Evolutionary conservation across 2,329 filamentous ascomycete species (phyloP), one percentile per base, ranked within the genome.

Genomic region (Cladosporium colombiae): DNA sequence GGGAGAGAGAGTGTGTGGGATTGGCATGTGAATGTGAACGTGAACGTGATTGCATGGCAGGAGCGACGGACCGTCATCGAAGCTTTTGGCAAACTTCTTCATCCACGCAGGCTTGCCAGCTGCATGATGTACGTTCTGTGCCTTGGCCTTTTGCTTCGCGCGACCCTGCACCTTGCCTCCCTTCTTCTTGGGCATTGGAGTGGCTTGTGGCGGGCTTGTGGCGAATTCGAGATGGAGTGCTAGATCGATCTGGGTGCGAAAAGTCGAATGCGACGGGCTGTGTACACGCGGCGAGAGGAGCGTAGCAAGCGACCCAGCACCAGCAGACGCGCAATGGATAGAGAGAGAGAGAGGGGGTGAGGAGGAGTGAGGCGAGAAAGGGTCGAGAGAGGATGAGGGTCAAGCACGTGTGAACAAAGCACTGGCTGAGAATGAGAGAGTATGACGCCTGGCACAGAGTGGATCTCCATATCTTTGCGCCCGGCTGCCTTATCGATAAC

Each of bases 141-240:
- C 70, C 67, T 71, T 73, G 37, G 69, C 68, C 56, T 59, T 59
- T 31, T 59, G 70, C 68, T 71, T 71, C 16, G 69, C 70, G n/a
- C 70, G 67, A 13, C 70, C 70, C 50, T 68, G 67, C 35, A 68
- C 69, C 67, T 71, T 73, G 40, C 67, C 37, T 49, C 62, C 66
- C 56, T 70, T 72, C 64, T 70, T 68, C 67, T 68, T 68, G n/a
- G 65, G 58, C 67, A 68, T 68, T 55, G 37, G 29, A 37, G 23
- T 40, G 18, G 49, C 46, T 46, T 27, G 57, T 62, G 52, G 52
- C 55, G 52, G 18, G 49, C 46, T 46, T 27, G 57, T 62, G 52
- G 52, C 55, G 52, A 44, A 53, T 40, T 18, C 46, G 21, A 61
- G 82, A 74, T 52, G 76, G 77, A 21, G 35, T 8, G 7, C 23